Conservation (phyloP, 2,329 filamentous ascomycete genomes). For the Myotisia sp. region DNA sequence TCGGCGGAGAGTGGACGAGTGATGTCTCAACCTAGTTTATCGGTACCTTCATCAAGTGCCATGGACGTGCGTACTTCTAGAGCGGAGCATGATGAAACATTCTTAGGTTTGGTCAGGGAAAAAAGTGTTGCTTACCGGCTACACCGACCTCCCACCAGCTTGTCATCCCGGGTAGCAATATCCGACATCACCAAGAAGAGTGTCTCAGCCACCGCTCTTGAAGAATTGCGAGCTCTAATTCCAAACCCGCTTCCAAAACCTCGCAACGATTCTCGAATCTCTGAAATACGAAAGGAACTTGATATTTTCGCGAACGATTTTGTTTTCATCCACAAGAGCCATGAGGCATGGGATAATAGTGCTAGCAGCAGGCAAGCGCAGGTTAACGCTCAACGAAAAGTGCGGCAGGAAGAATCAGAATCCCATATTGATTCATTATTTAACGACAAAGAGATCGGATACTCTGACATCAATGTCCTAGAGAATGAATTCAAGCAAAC, state of each 20-base stretch:
- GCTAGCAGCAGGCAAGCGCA: slow-evolving; percentile 31
- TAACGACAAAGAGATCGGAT: slow-evolving; percentile 43
- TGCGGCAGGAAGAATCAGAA: slow-evolving; percentile 39
- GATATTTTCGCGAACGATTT: slow-evolving; percentile 30
- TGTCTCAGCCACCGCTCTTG: slow-evolving; percentile 17
- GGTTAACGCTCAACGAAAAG: slow-evolving; percentile 35
- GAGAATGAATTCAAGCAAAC: slow-evolving; percentile 42
- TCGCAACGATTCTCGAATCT: slow-evolving; percentile 22
- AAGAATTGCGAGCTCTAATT: slow-evolving; percentile 24
- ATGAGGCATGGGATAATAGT: slow-evolving; percentile 34
- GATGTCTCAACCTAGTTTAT: slow-evolving; percentile 22
- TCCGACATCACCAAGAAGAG: slow-evolving; percentile 20
- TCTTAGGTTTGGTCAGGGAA: slow-evolving; percentile 34
- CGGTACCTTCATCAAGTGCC: slow-evolving; percentile 7
- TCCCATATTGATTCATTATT: slow-evolving; percentile 40
- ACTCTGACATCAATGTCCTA: slow-evolving; percentile 41
- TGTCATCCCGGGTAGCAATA: slow-evolving; percentile 19
- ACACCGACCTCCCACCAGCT: slow-evolving; percentile 16
- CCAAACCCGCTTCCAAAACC: slow-evolving; percentile 22
- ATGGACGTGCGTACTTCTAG: slow-evolving; percentile 12
- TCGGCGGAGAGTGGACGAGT: slow-evolving; percentile 31
- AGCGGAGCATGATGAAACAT: slow-evolving; percentile 30
- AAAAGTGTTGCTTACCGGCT: slow-evolving; percentile 30
- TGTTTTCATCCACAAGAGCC: slow-evolving; percentile 28
- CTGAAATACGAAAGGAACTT: slow-evolving; percentile 21